phyloP scores from a whole-genome alignment of 1,284 basidiomycete genomes.

The Neolentinus lepideus region DNA sequence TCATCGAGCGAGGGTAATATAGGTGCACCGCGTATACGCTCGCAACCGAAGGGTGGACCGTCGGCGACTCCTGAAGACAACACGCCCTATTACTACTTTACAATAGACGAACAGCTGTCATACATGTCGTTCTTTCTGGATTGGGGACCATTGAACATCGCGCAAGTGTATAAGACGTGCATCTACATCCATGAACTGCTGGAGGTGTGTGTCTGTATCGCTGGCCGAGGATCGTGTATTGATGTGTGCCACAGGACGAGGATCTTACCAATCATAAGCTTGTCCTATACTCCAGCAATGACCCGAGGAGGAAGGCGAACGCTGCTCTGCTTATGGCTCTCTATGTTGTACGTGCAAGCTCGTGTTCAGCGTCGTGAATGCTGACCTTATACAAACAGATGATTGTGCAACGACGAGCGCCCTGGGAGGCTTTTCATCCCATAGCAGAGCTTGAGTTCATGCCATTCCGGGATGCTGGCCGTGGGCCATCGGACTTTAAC shows the following conservation, averaged over 20 bases:
- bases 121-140: constrained; percentile 95
- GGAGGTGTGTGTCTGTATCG: constrained; percentile 44
- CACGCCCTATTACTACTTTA: constrained; percentile 77
- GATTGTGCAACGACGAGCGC: constrained; percentile 88
- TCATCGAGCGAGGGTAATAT: constrained; percentile 20
- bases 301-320: constrained; percentile 87
- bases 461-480: constrained; percentile 95
- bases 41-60: constrained; percentile 46
- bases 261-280: constrained; percentile 64
- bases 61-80: constrained; percentile 60
- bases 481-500: constrained; percentile 89
- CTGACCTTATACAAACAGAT: constrained; percentile 45
- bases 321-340: constrained; percentile 89
- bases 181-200: constrained; percentile 86
- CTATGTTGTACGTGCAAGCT: constrained; percentile 62
- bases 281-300: constrained; percentile 85
- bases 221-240: constrained; percentile 1
- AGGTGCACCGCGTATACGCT: constrained; percentile 48
- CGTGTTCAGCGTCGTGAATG: constrained; percentile 7
- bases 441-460: constrained; percentile 88
- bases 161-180: constrained; percentile 92
- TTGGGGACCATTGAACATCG: constrained; percentile 91
- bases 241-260: constrained; percentile 48
- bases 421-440: constrained; percentile 93
- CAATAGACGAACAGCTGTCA: constrained; percentile 85